phyloP scores from a whole-genome alignment of 1,139 yeast species.

The Arxiozyma telluris region DNA sequence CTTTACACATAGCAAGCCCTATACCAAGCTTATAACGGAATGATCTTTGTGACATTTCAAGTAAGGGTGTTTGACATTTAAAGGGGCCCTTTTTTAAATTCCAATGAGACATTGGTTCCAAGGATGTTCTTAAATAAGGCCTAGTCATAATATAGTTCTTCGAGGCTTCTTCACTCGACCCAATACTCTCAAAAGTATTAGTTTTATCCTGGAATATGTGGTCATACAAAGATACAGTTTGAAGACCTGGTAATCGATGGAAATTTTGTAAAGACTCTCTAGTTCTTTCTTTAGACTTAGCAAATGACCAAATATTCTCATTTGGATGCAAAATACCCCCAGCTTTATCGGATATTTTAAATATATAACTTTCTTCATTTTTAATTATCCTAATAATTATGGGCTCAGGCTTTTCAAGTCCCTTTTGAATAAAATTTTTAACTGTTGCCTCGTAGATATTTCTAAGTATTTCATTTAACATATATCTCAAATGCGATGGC shows the following conservation, averaged over 20 bases:
- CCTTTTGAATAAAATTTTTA: slow-evolving; percentile 33
- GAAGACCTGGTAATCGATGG: slow-evolving; percentile 56
- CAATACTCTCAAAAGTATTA: neutral
- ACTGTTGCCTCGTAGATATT: slow-evolving; percentile 79
- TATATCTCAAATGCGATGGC: slow-evolving; percentile 76
- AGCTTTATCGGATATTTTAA: slow-evolving; percentile 80
- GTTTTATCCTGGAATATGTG: slow-evolving; percentile 14
- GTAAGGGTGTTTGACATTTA: slow-evolving; percentile 36
- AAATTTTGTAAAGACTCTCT: slow-evolving; percentile 50
- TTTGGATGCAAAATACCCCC: slow-evolving; percentile 50
- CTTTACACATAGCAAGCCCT: slow-evolving; percentile 84
- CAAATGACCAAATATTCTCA: slow-evolving; percentile 72
- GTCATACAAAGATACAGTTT: slow-evolving; percentile 28
- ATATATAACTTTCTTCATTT: slow-evolving; percentile 56
- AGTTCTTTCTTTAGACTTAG: slow-evolving; percentile 54
- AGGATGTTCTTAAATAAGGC: slow-evolving; percentile 30
- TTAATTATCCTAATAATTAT: slow-evolving; percentile 62
- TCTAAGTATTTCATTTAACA: slow-evolving; percentile 77
- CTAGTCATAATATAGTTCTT: slow-evolving; percentile 5
- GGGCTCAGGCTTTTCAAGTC: slow-evolving; percentile 38
- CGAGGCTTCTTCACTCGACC: neutral
- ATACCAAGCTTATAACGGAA: slow-evolving; percentile 69
- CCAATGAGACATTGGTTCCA: slow-evolving; percentile 33
- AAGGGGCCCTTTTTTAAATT: slow-evolving; percentile 18
- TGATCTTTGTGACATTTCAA: slow-evolving; percentile 57